A percentile compares a stretch with the other conserved stretches of the same genome.
Evolutionary conservation across 768 basidiomycete genomes (phyloP).

Genomic region (Rhodotorula diobovata): DNA sequence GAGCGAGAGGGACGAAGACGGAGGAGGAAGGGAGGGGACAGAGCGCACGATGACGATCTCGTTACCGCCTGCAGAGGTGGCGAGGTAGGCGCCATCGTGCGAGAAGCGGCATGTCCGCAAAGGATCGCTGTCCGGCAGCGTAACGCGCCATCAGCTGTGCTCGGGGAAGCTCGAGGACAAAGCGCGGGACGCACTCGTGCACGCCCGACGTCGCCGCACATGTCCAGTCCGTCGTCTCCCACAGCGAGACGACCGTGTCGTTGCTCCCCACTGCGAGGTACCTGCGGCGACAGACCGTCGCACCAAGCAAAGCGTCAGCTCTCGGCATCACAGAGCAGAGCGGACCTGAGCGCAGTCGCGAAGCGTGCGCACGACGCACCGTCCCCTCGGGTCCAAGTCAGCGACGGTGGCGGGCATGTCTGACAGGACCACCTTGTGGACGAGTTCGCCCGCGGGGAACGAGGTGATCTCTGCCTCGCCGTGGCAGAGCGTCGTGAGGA

Average conservation of each 20-base stretch:
- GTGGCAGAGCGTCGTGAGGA: conserved; percentile 28
- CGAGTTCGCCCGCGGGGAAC: conserved; percentile 28
- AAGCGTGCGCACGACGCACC: conserved; percentile 8
- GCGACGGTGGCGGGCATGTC: conserved; percentile 16
- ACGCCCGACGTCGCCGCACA: conserved; percentile 30
- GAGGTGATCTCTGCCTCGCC: conserved; percentile 21
- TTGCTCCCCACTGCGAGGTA: conserved; percentile 40
- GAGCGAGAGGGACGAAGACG: too few species aligned
- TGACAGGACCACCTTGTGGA: conserved; percentile 22
- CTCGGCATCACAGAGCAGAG: not conserved
- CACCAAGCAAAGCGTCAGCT: not conserved
- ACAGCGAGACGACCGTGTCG: conserved; percentile 39
- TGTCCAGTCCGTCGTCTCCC: conserved; percentile 40
- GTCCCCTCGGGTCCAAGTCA: conserved; percentile 41
- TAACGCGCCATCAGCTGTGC: not conserved
- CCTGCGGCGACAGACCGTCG: conserved; percentile 1
- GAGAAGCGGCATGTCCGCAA: conserved; percentile 28
- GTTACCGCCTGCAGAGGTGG: not conserved
- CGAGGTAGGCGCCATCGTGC: conserved; percentile 31
- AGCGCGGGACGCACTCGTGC: conserved; percentile 33
- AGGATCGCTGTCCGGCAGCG: conserved; percentile 18
- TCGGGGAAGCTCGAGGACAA: not conserved
- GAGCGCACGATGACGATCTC: conserved; percentile 21
- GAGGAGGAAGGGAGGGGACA: not conserved
- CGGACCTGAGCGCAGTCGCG: not conserved